Evolutionary conservation across 139 green algal species (phyloP).

Genomic region (Tetradesmus lagerheimii): DNA sequence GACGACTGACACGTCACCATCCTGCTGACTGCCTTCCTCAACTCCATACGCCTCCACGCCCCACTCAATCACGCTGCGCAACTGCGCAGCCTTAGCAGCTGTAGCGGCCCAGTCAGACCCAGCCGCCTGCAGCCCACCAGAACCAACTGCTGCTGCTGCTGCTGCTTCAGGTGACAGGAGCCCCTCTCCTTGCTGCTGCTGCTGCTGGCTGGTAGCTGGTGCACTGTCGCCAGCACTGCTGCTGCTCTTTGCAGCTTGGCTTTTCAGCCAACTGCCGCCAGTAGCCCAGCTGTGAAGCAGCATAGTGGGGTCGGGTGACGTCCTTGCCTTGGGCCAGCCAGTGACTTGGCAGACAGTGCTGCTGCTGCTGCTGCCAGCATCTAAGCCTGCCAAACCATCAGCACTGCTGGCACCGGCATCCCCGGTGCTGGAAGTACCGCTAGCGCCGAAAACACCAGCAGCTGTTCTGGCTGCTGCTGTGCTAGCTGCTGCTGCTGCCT

Average conservation of each 20-base stretch:
- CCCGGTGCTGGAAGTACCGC: not conserved
- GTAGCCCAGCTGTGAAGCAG: conserved; percentile 39
- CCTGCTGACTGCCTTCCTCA: not conserved
- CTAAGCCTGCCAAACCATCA: not conserved
- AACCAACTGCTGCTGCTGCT: not conserved
- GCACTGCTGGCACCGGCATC: not conserved
- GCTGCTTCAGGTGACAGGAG: not conserved
- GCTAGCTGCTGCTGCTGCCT: conserved; percentile 3
- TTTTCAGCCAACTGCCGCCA: conserved; percentile 18
- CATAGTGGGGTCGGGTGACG: conserved; percentile 15
- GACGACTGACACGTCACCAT: conserved; percentile 53
- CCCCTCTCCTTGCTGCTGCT: conserved; percentile 26
- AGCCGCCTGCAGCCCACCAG: not conserved
- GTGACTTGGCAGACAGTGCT: not conserved
- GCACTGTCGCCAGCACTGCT: not conserved
- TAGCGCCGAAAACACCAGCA: not conserved
- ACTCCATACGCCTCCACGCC: conserved; percentile 41
- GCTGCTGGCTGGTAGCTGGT: not conserved
- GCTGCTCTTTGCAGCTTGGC: conserved; percentile 21
- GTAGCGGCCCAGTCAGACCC: conserved; percentile 39
- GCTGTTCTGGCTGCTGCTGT: not conserved
- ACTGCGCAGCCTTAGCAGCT: conserved; percentile 52
- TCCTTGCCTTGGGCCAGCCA: not conserved
- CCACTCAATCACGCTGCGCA: conserved; percentile 88
- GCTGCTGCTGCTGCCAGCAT: not conserved